Evolutionary conservation across 2,329 filamentous ascomycete genomes (phyloP), one percentile per base, ranked within the genome.

Genomic region (Fusarium poae): DNA sequence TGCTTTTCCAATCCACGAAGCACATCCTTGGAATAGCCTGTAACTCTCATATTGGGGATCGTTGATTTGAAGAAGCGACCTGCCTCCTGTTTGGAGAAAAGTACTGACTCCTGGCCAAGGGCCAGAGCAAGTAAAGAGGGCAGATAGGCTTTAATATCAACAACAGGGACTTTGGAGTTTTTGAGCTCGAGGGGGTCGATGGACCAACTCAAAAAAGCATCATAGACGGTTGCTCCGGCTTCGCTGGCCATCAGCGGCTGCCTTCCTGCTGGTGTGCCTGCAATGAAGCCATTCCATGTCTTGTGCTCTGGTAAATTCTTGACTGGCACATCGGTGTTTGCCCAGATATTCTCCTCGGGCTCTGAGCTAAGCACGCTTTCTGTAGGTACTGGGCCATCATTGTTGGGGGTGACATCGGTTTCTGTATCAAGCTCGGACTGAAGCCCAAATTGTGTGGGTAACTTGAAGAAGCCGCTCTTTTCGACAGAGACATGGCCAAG

Each of bases 221-320:
- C 91, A 63, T 92, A 92, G 3, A 86, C 83, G 12, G 77, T 77
- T 2, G 90, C 82, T 0, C 91, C 91, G 29, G 89, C 88, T 78
- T 96, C 92, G 4, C 88, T 90, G 15, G 94, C 79, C 65, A 92
- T 90, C 3, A 84, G 77, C 2, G 87, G 84, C 40, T 56, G 83
- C 79, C 44, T 75, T 23, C 62, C 50, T 13, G 61, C 62, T 3
- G 76, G 68, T 12, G 81, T 78, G 6, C 81, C 75, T 7, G 80
- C 74, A n/a, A 81, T 75, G 71, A 94, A 94, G 3, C 78, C 80
- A 68, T 93, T 89, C 92, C 92, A 96, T 1, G 89, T 90, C 63
- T 85, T 86, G 72, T 89, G 88, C 39, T 80, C 77, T 9, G 83
- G 78, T 7, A 64, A 51, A 6, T 76, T 75, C n/a, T 70, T 53